Evolutionary conservation across 2,329 filamentous ascomycete species (phyloP).

Genomic region (Ophiostoma pallidulum): DNA sequence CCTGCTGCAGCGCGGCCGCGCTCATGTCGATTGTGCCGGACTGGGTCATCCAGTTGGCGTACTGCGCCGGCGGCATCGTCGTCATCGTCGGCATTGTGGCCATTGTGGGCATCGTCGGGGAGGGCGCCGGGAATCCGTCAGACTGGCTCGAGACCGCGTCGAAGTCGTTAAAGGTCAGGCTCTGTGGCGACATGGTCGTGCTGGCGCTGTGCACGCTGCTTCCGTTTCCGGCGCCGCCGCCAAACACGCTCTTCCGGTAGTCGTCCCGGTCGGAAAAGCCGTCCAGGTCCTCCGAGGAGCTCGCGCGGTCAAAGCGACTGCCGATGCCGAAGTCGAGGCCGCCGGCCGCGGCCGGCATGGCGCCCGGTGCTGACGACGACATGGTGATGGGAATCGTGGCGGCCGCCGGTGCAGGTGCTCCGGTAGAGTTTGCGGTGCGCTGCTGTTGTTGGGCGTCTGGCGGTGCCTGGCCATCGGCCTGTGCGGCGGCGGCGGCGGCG

Average conservation of each 20-base stretch:
- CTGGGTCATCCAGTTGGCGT: conserved; percentile 27
- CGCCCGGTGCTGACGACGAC: conserved; percentile 8
- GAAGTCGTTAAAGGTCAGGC: conserved; percentile 38
- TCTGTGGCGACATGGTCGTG: conserved; percentile 45
- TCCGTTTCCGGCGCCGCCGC: conserved; percentile 22
- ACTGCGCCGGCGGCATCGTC: conserved; percentile 20
- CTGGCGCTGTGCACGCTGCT: conserved; percentile 25
- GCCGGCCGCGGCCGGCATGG: conserved; percentile 20
- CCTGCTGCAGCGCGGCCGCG: conserved; percentile 34
- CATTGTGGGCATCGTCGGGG: conserved; percentile 26
- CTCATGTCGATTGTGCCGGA: conserved; percentile 27
- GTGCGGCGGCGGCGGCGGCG: conserved; percentile 18
- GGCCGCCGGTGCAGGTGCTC: not conserved
- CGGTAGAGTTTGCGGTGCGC: too few species aligned
- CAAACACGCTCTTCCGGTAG: conserved; percentile 41
- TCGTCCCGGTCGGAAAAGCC: conserved; percentile 44
- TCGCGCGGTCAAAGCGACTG: conserved; percentile 36
- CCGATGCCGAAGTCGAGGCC: conserved; percentile 17
- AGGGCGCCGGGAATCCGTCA: conserved; percentile 14
- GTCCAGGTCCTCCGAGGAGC: conserved; percentile 46
- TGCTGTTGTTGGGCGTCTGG: conserved; percentile 19
- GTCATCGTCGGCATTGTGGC: too few species aligned
- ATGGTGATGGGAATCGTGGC: not conserved
- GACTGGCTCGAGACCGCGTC: conserved; percentile 24
- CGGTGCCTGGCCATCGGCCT: conserved; percentile 1